Evolutionary conservation across 306 rosid species (phyloP), one percentile per base, ranked within the genome.

Genomic region (Quercus engelmannii): DNA sequence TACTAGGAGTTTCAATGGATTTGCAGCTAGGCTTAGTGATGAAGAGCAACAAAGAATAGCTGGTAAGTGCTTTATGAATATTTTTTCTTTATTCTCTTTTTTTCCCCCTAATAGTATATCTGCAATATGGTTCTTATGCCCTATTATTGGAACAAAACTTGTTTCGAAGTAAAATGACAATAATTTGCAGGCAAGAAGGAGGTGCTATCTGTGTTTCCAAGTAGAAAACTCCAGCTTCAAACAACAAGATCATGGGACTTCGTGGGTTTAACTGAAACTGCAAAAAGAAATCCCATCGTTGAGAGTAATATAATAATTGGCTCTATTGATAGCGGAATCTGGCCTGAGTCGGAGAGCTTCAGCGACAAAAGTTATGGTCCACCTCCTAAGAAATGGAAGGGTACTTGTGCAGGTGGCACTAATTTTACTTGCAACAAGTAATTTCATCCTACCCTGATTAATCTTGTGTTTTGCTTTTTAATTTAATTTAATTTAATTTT

Each of bases 181-280:
- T 10, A 12, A 58, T 58, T 3, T 58, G 67, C 67, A 59, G 26
- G 57, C 1, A 78, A 58, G 70, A 55, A 52, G 71, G 83, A 71
- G 6, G 86, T 83, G 1, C 38, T 78, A 38, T 78, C 83, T 1
- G 74, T 83, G 2, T 83, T 83, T 35, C 83, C 79, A 69, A 83
- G 83, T 10, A 55, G 3, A 69, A 59, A 75, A 2, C 74, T 59
- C 38, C 70, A 46, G 12, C 14, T 11, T 4, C 69, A 74, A 28
- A 83, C 83, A 1, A 78, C 86, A 52, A 74, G 69, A 19, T 83
- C 86, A 1, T 83, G 86, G 83, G 77, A 83, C 31, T 83, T 83
- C 61, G 17, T 78, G 71, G 83, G 86, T 6, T 62, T 83, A 1
- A 46, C 23, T 15, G 7, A 41, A 3, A 6, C 78, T 13, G 19